phyloP scores from a whole-genome alignment of 1,284 basidiomycete genomes.

The Schizophyllum commune region DNA sequence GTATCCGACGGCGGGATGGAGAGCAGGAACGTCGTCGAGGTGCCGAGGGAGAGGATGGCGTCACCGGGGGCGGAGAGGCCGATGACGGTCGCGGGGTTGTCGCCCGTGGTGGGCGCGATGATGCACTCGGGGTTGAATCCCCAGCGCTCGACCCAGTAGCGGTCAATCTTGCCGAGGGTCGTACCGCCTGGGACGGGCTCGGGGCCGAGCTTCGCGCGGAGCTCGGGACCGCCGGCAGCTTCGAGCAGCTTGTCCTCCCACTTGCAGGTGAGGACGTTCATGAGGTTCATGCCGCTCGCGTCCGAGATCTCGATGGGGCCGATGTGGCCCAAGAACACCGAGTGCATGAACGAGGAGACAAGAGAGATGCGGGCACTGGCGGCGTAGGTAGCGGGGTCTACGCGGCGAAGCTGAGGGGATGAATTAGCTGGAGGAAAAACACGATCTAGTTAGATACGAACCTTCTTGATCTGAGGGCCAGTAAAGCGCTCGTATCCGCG shows the following conservation, averaged over 20 bases:
- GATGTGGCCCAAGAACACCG: conserved; percentile 62
- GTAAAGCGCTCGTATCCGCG: conserved; percentile 87
- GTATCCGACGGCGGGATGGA: conserved; percentile 56
- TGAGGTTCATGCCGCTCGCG: conserved; percentile 89
- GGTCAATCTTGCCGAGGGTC: conserved; percentile 56
- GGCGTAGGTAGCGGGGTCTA: conserved; percentile 54
- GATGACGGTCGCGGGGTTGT: conserved; percentile 86
- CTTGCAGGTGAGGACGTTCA: conserved; percentile 61
- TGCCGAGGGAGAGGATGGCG: conserved; percentile 85
- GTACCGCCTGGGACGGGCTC: conserved; percentile 70
- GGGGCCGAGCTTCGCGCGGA: conserved; percentile 71
- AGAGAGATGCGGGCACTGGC: conserved; percentile 70
- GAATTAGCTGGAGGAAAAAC: background rate
- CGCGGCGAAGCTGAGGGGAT: conserved; percentile 43
- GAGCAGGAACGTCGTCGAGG: conserved; percentile 83
- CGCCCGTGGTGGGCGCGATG: conserved; percentile 84
- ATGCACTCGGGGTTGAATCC: conserved; percentile 73
- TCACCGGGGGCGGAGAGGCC: conserved; percentile 77
- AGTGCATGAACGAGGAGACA: conserved; percentile 80
- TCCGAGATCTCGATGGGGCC: conserved; percentile 75
- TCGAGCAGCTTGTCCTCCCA: conserved; percentile 61
- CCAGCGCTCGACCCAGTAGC: conserved; percentile 73
- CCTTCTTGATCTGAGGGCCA: conserved; percentile 77
- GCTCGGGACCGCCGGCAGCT: conserved; percentile 54
- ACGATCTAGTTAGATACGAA: conserved; percentile 21